A percentile compares a stretch with the other conserved stretches of the same genome.
Conservation (phyloP, 2,329 filamentous ascomycete genomes). For the Verticillium tricorpus region DNA sequence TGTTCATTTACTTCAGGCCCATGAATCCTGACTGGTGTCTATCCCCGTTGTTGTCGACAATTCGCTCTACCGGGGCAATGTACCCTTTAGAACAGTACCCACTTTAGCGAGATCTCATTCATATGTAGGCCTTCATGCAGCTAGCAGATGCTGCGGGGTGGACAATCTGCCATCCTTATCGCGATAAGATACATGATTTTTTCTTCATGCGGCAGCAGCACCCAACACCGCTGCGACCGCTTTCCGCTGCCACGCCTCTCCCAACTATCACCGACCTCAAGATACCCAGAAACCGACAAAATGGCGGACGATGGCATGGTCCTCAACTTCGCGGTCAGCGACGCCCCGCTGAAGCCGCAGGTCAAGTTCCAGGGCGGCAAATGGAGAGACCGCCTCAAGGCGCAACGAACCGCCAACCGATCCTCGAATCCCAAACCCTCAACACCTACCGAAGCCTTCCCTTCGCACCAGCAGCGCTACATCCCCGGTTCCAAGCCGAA, state of each 20-base stretch:
- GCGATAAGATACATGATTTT: neutral
- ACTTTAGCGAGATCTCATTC: too few relatives aligned
- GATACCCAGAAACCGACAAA: slow-evolving; percentile 9
- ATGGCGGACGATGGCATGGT: slow-evolving; percentile 97
- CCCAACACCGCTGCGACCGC: neutral
- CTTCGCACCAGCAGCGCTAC: slow-evolving; percentile 6
- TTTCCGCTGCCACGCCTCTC: neutral
- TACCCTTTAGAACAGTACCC: too few relatives aligned
- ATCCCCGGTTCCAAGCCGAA: slow-evolving; percentile 8
- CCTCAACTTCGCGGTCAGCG: slow-evolving; percentile 80
- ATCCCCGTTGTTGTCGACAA: too few relatives aligned
- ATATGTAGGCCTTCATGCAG: neutral
- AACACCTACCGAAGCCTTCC: slow-evolving; percentile 16
- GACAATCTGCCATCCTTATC: neutral
- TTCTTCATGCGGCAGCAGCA: neutral
- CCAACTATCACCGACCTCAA: neutral
- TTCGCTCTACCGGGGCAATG: too few relatives aligned
- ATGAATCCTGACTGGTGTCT: too few relatives aligned
- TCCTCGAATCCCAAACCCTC: slow-evolving; percentile 22
- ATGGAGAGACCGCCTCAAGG: slow-evolving; percentile 84
- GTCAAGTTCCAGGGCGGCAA: slow-evolving; percentile 79
- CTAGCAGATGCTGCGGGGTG: neutral
- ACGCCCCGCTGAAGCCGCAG: slow-evolving; percentile 57
- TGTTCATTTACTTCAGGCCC: too few relatives aligned
- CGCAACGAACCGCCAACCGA: slow-evolving; percentile 57